Conservation (phyloP, 768 basidiomycete species). For the Lyophyllum shimeji region DNA sequence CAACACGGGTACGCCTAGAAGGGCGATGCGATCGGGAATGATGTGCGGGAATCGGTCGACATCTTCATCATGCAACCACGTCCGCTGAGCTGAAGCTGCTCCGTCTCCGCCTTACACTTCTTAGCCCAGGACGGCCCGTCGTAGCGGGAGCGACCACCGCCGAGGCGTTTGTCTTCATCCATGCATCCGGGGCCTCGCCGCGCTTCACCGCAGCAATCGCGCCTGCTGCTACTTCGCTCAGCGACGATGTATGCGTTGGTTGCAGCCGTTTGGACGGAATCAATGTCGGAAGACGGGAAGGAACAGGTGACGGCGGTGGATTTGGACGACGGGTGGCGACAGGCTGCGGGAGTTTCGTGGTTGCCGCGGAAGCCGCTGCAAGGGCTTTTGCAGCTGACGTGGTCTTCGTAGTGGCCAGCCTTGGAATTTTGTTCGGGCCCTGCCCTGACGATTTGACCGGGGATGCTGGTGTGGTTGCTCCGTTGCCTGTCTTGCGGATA, state of each 20-base stretch:
- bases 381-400: slow-evolving; percentile 47
- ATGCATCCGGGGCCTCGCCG: slow-evolving; percentile 49
- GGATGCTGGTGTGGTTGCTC: slow-evolving; percentile 34
- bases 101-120: slow-evolving; percentile 71
- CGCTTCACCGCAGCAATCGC: slow-evolving; percentile 41
- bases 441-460: slow-evolving; percentile 45
- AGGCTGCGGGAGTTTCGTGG: slow-evolving; percentile 23
- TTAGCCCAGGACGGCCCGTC: slow-evolving; percentile 73
- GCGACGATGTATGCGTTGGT: slow-evolving; percentile 35
- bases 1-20: background rate
- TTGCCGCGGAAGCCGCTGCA: slow-evolving; percentile 37
- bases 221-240: slow-evolving; percentile 51
- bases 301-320: slow-evolving; percentile 62
- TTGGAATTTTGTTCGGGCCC: slow-evolving; percentile 68
- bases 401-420: slow-evolving; percentile 53
- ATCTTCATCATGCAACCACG: slow-evolving; percentile 60
- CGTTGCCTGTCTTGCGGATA: slow-evolving; percentile 53
- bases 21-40: background rate
- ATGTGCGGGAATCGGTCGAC: background rate
- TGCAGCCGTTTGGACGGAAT: slow-evolving; percentile 55
- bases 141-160: slow-evolving; percentile 72
- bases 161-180: slow-evolving; percentile 74
- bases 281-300: slow-evolving; percentile 78
- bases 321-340: slow-evolving; percentile 31
- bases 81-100: slow-evolving; percentile 90